Base-by-base conservation (phyloP, 2,329 filamentous ascomycete species). In the Fusarium sp. region DNA sequence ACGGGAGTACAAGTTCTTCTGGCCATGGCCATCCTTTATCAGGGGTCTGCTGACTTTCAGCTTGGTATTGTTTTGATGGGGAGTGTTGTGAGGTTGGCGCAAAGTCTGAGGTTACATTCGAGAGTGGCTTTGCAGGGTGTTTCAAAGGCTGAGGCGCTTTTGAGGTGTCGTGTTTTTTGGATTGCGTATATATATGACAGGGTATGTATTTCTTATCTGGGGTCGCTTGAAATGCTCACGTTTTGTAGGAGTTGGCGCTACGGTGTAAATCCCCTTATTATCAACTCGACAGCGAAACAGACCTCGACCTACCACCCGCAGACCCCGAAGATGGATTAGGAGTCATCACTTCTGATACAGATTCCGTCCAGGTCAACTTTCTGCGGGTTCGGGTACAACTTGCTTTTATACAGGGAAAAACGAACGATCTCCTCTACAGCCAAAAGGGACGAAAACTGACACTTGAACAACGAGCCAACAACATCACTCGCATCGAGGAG, bases 131-230 rank as follows among this genome's bases (percentile, higher is more conserved):
- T 62, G 1, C 10, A 17, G 16, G 67, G 64, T 1, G 29, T 69
- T 0, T 33, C 67, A 4, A 51, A 27, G 7, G 36, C 62, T 1
- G 73, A 64, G 0, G 59, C 63, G 9, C 64, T 75, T 3, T 80
- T 81, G 8, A 79, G 81, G 46, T 57, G 69, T 11, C 80, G 81
- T 7, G 42, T 84, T 9, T 84, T 83, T 61, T 84, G 82, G 82
- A 73, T 83, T 10, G 75, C 78, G 6, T 84, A 84, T 24, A 70
- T 76, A 3, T 71, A 83, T 22, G 83, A 84, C 27, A 82, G 70
- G 27, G 75, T 70, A 61, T 2, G 67, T 35, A 9, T n/a, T 11
- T 12, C 0, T 4, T 11, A 14, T 12, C 1, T 17, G 20, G 27
- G 7, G 1, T n/a, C 4, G n/a, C 17, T 29, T n/a, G 3, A 16